phyloP scores from a whole-genome alignment of 1,284 basidiomycete species.

The Ceratobasidium sp. region DNA sequence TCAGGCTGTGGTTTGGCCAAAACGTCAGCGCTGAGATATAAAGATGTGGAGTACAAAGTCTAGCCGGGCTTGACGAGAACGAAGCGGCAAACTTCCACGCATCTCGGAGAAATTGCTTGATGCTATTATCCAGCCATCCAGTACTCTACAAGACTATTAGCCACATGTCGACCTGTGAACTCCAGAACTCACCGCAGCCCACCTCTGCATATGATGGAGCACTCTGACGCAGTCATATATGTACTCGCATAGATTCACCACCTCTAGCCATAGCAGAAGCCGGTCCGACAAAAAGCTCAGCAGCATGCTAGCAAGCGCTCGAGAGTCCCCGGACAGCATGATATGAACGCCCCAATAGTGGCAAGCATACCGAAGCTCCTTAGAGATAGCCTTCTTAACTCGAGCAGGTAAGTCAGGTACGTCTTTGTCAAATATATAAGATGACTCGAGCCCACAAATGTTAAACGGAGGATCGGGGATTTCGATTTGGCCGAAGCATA shows the following conservation, averaged over 20 bases:
- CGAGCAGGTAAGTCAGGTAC: background rate
- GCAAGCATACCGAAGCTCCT: slow-evolving; percentile 11
- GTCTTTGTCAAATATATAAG: slow-evolving; percentile 19
- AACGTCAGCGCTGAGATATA: slow-evolving; percentile 11
- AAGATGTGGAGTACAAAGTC: slow-evolving; percentile 13
- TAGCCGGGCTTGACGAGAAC: background rate
- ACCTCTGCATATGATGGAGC: background rate
- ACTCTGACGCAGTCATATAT: background rate
- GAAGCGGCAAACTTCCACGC: slow-evolving; percentile 2
- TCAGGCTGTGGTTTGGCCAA: background rate
- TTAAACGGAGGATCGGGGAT: slow-evolving; percentile 1
- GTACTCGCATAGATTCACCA: background rate
- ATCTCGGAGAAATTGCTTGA: background rate
- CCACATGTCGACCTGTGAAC: background rate
- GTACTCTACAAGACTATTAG: background rate
- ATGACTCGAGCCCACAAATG: slow-evolving; percentile 22
- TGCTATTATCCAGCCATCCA: background rate
- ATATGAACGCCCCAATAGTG: slow-evolving; percentile 19
- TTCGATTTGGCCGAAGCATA: slow-evolving; percentile 2
- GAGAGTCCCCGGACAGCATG: background rate
- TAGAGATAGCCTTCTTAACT: background rate
- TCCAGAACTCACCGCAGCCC: background rate
- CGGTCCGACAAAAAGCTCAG: background rate
- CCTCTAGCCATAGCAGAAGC: slow-evolving; percentile 1
- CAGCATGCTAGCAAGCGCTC: background rate